A percentile compares a stretch with the other conserved stretches of the same genome.
phyloP scores from a whole-genome alignment of 345 rosid genomes.

The Gossypium stocksii region DNA sequence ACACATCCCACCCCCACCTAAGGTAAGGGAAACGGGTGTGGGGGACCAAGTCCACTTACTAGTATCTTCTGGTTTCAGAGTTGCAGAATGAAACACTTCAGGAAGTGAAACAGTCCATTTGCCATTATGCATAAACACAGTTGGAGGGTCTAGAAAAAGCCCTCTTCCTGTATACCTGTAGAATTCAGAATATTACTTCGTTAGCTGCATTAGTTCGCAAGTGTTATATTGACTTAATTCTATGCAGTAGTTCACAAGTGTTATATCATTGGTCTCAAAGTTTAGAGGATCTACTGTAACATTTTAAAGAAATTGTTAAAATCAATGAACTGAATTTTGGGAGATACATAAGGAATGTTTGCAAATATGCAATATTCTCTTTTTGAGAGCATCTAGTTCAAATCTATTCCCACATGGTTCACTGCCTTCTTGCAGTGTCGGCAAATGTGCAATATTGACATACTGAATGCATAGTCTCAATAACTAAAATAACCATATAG shows the following conservation, averaged over 20 bases:
- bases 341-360: not conserved
- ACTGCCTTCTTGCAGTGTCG: not conserved
- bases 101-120: conserved; percentile 71
- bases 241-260: not conserved
- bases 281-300: not conserved
- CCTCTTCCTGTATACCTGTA: conserved; percentile 94
- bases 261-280: not conserved
- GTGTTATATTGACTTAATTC: not conserved
- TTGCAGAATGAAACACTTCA: conserved; percentile 36
- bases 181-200: not conserved
- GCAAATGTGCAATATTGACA: not conserved
- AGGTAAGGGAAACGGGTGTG: not conserved
- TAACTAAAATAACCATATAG: not conserved
- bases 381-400: not conserved
- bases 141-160: conserved; percentile 85
- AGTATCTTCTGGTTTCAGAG: conserved; percentile 23
- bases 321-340: not conserved
- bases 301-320: not conserved
- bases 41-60: conserved; percentile 33
- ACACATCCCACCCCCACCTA: not conserved
- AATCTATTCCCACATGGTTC: not conserved
- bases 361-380: not conserved
- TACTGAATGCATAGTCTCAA: not conserved
- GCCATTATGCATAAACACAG: conserved; percentile 54
- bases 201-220: not conserved